Evolutionary conservation across 192 early-diverging fungal species (phyloP).

Genomic region (Coemansia sp.): DNA sequence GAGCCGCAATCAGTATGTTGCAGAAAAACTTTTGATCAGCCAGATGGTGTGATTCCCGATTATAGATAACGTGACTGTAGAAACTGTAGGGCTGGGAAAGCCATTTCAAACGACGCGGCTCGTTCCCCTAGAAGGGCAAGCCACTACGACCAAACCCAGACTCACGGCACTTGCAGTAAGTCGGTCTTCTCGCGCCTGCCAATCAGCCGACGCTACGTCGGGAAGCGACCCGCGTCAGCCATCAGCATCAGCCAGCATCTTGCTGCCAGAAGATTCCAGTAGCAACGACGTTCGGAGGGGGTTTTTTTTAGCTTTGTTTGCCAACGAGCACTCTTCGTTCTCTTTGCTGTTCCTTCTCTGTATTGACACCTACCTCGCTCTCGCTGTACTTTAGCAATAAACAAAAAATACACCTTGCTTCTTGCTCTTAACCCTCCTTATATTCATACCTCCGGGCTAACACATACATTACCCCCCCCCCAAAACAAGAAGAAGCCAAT

Average conservation of each 20-base stretch:
- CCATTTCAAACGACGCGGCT: neutral
- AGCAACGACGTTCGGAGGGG: neutral
- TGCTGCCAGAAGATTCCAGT: too few relatives aligned
- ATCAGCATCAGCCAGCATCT: neutral
- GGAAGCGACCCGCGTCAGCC: neutral
- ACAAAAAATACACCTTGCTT: neutral
- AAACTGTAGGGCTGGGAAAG: conserved; percentile 22
- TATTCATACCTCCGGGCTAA: neutral
- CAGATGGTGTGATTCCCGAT: neutral
- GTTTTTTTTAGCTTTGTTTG: conserved; percentile 4
- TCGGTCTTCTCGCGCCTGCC: conserved; percentile 1
- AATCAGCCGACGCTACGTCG: conserved; percentile 34
- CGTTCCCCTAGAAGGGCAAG: neutral
- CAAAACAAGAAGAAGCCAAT: conserved; percentile 15
- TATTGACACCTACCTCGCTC: neutral
- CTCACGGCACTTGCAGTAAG: neutral
- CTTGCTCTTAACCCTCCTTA: neutral
- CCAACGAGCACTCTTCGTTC: neutral
- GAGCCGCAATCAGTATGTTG: neutral
- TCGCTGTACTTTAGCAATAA: conserved; percentile 9
- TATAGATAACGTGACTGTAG: conserved; percentile 11
- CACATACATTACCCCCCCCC: neutral
- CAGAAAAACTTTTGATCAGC: conserved; percentile 18
- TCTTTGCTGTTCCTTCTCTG: neutral
- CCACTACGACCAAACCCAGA: neutral